Evolutionary conservation across 108 stramenopile genomes (phyloP), one percentile per base, ranked within the genome.

Genomic region (Pseudonitzschia multistriata): DNA sequence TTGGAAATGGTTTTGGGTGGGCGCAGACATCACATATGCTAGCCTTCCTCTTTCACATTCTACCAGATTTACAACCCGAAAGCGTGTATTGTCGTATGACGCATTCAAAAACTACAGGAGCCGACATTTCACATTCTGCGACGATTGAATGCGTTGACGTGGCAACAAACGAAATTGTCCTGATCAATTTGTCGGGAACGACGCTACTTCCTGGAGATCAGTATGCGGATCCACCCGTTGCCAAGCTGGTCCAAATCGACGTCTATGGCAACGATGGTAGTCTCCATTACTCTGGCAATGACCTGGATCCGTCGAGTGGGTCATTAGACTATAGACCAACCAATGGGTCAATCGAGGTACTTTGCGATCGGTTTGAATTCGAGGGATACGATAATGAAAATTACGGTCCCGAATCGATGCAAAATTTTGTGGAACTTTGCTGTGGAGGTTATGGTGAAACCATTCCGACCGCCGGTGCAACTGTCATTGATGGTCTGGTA

Each of bases 1-100:
- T 87, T 11, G 89, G 89, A 0, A 90, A 90, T 78, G 89, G 89
- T 17, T 87, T 91, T 76, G 81, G 74, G 5, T 88, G 87, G 87
- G 89, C 87, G 14, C 89, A 91, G 42, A 68, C 72, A 25, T 79
- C 77, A 17, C 89, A 91, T 83, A 22, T 85, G 0, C 49, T 91
- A 47, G 85, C 83, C 31, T 91, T 87, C 81, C 67, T 91, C 19
- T 82, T 76, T 53, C 81, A 86, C 47, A 85, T 85, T 17, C 70
- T 73, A 42, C 66, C 69, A 7, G 53, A 49, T 54, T 49, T 86
- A 31, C 37, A 72, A 28, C 88, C 88, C 13, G 27, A 52, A 6
- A 36, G 69, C 6, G 88, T 87, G 1, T 83, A 50, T 66, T 85
- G 83, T 61, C 50, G 56, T 22, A 85, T 89, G 86, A 84, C 71